Base-by-base conservation (phyloP, 2,329 filamentous ascomycete species). In the Fusarium sp. region DNA sequence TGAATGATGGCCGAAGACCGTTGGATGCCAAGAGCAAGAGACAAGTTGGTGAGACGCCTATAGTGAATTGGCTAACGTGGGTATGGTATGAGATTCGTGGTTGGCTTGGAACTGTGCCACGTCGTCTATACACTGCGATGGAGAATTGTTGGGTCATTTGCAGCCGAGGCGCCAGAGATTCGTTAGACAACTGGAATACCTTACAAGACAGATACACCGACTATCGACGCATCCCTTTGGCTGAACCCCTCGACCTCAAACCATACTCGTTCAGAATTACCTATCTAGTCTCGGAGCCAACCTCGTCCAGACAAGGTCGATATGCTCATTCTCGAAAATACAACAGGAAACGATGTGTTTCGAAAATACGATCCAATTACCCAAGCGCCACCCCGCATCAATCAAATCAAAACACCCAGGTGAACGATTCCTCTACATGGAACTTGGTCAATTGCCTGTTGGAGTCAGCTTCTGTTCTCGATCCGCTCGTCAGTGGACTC, bases 391-490 rank as follows among this genome's bases (percentile, higher is more conserved):
- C 23, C 23, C 23, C 23, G 23, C 23, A 23, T 23, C 4, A 23
- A 23, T 23, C 23, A 23, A 23, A 16, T 65, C 77, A 91, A 70
- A 90, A 91, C 8, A 89, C 82, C 90, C 90, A 92, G 27, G 86
- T 90, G 75, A 92, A 92, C 6, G 88, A 88, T 73, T 91, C 86
- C 74, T 86, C 82, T 41, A 92, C 89, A 55, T 88, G 85, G 66
- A 92, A 91, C 13, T 80, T 80, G 6, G 82, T 75, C 44, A 79
- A 82, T 61, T 81, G 80, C 72, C 87, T 90, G 59, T 8, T 47
- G 28, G 55, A 28, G 61, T 72, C 55, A 73, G 71, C 58, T n/a
- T 0, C 8, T 6, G 3, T 34, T 12, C 9, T n/a, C 5, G 6
- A 37, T 2, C 1, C 12, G 4, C 10, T 8, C 4, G 11, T 7